A percentile compares a stretch with the other conserved stretches of the same genome.
Evolutionary conservation across 768 basidiomycete genomes (phyloP).

Genomic region (Tulasnella sp.): DNA sequence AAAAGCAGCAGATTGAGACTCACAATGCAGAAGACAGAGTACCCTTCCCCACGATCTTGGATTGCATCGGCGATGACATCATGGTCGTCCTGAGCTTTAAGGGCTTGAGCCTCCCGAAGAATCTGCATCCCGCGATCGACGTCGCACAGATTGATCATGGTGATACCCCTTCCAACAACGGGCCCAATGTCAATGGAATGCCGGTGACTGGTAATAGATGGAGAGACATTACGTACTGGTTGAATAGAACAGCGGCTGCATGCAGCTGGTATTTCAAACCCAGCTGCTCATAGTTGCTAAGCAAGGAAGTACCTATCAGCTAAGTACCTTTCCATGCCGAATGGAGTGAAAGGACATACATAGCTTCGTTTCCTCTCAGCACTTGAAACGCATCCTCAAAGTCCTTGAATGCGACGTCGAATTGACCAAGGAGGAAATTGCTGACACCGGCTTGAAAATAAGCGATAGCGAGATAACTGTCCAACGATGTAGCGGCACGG

Average conservation of each 20-base stretch:
- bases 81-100: slow-evolving; percentile 76
- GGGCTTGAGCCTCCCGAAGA: slow-evolving; percentile 54
- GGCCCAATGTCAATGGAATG: neutral
- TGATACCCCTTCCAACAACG: slow-evolving; percentile 40
- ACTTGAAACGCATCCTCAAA: slow-evolving; percentile 77
- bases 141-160: slow-evolving; percentile 60
- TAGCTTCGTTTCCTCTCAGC: slow-evolving; percentile 72
- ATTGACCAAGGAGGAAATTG: slow-evolving; percentile 71
- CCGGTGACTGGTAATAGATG: neutral
- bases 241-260: slow-evolving; percentile 84
- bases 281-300: slow-evolving; percentile 81
- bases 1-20: slow-evolving; percentile 27
- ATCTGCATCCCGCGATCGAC: slow-evolving; percentile 54
- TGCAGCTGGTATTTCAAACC: slow-evolving; percentile 84
- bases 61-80: slow-evolving; percentile 89
- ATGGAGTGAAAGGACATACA: slow-evolving; percentile 39
- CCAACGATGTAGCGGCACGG: slow-evolving; percentile 61
- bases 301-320: neutral
- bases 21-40: slow-evolving; percentile 89
- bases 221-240: slow-evolving; percentile 33
- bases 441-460: slow-evolving; percentile 86
- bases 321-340: neutral
- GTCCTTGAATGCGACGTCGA: slow-evolving; percentile 62
- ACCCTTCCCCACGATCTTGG: slow-evolving; percentile 67
- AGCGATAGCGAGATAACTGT: slow-evolving; percentile 83